Evolutionary conservation across 768 basidiomycete species (phyloP).

Genomic region (Tephrocybe sp.): DNA sequence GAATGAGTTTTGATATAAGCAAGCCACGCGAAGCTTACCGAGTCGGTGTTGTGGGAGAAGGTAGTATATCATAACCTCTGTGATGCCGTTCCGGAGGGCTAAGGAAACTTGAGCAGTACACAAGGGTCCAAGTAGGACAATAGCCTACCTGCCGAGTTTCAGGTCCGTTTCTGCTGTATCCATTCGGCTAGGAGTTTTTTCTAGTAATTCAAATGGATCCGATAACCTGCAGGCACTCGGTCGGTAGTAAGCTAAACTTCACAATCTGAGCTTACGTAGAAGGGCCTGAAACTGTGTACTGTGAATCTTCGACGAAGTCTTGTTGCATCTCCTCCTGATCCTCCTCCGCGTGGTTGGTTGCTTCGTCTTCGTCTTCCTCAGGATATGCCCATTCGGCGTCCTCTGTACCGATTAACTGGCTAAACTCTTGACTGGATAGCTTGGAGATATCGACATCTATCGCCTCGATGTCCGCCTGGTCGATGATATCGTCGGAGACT

Average conservation of each 20-base stretch:
- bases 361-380: conserved; percentile 18
- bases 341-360: conserved; percentile 20
- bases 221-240: neutral
- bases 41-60: conserved; percentile 13
- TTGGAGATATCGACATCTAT: conserved; percentile 54
- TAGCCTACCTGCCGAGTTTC: conserved; percentile 7
- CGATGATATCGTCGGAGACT: neutral
- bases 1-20: neutral
- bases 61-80: neutral
- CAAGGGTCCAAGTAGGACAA: neutral
- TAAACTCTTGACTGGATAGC: conserved; percentile 51
- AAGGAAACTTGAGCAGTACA: neutral
- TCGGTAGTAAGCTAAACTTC: too few relatives aligned
- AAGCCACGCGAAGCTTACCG: conserved; percentile 4
- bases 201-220: conserved; percentile 12
- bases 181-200: neutral
- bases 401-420: conserved; percentile 30
- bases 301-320: conserved; percentile 23
- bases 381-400: conserved; percentile 29
- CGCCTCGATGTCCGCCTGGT: conserved; percentile 20
- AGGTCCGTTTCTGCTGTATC: neutral
- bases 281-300: neutral
- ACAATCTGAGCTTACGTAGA: conserved; percentile 7
- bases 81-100: conserved; percentile 9
- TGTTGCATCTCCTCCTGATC: conserved; percentile 29